Evolutionary conservation across 306 rosid genomes (phyloP), one percentile per base, ranked within the genome.

Genomic region (Prunus fruticosa): DNA sequence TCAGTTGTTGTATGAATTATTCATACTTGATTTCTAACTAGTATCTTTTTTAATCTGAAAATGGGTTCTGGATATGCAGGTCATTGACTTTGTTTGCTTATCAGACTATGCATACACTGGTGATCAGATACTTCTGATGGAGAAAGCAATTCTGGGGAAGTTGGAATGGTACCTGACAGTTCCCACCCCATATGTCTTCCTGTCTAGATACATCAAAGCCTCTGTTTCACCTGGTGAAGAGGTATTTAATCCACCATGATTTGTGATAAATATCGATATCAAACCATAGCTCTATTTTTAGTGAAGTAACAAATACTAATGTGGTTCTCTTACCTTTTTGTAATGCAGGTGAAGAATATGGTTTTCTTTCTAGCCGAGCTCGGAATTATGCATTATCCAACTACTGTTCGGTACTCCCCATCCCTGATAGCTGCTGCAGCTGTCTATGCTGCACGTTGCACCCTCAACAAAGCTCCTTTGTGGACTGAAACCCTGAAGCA

Each of bases 101-200:
- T 84, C 96, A 76, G 97, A 91, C 77, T 86, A 86, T 74, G 91
- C 96, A 11, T 93, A 89, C 78, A 60, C 54, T 2, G 77, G 84
- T 51, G 79, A 84, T 72, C 90, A 93, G 53, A 77, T 90, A 73
- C 64, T 88, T 66, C 43, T 76, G 12, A 93, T 85, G 90, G 96
- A 93, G 89, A 93, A 93, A 74, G 61, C 83, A 50, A 93, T 90
- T 56, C 69, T 93, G 82, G 78, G 83, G 32, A 90, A 84, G 80
- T 85, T 93, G 16, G 91, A 78, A 69, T 93, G 97, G 97, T 85
- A 86, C 66, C 18, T 93, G 47, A 90, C 96, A 0, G 96, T 93
- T 82, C 98, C 98, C 0, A 93, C 98, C 22, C 89, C 96, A 3
- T 93, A 90, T 71, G 96, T 89, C 28, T 93, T 93, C 78, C 90